A percentile compares a stretch with the other conserved stretches of the same genome.
Evolutionary conservation across 2,329 filamentous ascomycete genomes (phyloP).

Genomic region (Dothiorella sarmentorum): DNA sequence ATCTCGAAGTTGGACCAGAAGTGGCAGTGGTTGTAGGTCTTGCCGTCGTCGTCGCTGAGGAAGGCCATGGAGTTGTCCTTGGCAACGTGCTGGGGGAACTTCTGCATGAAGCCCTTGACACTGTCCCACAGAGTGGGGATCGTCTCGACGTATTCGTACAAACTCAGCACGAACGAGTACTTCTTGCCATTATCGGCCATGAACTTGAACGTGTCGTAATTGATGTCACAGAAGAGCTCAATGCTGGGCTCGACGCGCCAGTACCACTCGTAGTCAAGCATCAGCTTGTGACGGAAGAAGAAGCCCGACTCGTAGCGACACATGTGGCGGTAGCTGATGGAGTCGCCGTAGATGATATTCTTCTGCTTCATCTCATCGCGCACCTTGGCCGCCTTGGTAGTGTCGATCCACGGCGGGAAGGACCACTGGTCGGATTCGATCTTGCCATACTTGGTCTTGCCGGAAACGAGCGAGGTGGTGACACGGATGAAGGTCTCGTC

Average conservation of each 20-base stretch:
- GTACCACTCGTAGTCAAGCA: slow-evolving; percentile 98
- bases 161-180: slow-evolving; percentile 92
- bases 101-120: slow-evolving; percentile 88
- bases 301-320: slow-evolving; percentile 98
- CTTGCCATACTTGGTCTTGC: slow-evolving; percentile 83
- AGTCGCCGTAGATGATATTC: slow-evolving; percentile 98
- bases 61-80: slow-evolving; percentile 85
- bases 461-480: slow-evolving; percentile 84
- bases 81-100: slow-evolving; percentile 82
- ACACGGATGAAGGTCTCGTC: slow-evolving; percentile 91
- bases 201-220: slow-evolving; percentile 93
- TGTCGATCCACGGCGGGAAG: slow-evolving; percentile 92
- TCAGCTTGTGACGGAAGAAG: slow-evolving; percentile 92
- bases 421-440: slow-evolving; percentile 96
- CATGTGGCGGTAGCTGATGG: slow-evolving; percentile 97
- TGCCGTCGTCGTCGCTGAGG: slow-evolving; percentile 84
- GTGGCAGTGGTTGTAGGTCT: slow-evolving; percentile 95
- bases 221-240: slow-evolving; percentile 92
- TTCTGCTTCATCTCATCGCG: slow-evolving; percentile 89
- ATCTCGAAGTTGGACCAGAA: slow-evolving; percentile 99
- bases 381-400: slow-evolving; percentile 85
- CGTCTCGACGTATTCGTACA: slow-evolving; percentile 96
- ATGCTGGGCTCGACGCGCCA: slow-evolving; percentile 98
- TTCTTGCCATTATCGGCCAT: slow-evolving; percentile 98
- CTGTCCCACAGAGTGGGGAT: slow-evolving; percentile 96